Evolutionary conservation across 768 basidiomycete genomes (phyloP), one percentile per base, ranked within the genome.

Genomic region (Agrocybe praecox): DNA sequence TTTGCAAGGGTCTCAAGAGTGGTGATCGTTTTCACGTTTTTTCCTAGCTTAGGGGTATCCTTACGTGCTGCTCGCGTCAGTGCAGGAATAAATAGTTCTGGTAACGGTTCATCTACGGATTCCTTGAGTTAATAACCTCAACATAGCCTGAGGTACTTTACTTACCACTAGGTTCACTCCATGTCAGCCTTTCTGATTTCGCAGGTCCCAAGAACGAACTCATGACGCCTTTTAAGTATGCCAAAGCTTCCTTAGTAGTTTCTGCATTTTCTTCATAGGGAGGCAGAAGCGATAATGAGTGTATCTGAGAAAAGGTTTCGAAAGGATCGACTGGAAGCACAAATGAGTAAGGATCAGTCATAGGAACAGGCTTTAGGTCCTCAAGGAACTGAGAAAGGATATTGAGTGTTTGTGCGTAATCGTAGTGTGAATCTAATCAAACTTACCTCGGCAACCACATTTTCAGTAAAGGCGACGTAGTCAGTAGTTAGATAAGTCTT

Each of bases 261-360:
- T 68, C 65, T 64, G 80, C 75, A 53, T 62, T 73, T 65, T 88
- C 84, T 22, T 84, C 78, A 54, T 78, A 80, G 12, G 72, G 65
- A 12, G 68, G 53, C 18, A 79, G 58, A 9, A 70, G 59, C 49
- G 69, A 46, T 17, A 80, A 55, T 48, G 64, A 63, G 68, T 76
- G 66, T 18, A 73, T 56, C 18, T 66, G 63, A 26, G 67, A 67
- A 17, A 88, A 72, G 12, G 65, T 65, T 1, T 81, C 76, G 51
- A 84, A 80, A 14, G 87, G 85, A 42, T 88, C 86, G 17, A 72
- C 66, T n/a, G 82, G 81, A 14, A 86, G 71, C 14, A 72, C 64
- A 17, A 88, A 73, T 2, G 81, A 80, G 40, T 74, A 76, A 1
- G 80, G 76, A 55, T 88, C 85, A 34, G 73, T 71, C 40, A 76